These are phyloP conservation scores for Leishmania turanica DNA, from an alignment of 208 protist species.

Conservation along the genomic window DNA sequence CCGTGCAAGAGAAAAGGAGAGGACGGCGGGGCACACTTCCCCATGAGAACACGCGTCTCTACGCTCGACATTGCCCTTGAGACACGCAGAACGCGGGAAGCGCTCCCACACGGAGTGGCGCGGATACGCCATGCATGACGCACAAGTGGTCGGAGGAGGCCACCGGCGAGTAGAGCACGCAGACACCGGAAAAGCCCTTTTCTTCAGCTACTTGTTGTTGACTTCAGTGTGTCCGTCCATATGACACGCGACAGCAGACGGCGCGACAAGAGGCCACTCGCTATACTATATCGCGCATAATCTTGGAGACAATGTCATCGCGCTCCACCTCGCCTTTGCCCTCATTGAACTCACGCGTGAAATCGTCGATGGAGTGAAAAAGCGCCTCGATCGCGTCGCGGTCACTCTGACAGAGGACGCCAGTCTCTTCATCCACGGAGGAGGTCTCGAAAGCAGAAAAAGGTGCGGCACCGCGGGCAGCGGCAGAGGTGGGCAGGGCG, in stretches of 20 bases:
- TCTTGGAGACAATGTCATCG: conserved; percentile 31
- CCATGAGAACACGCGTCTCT: neutral
- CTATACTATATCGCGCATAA: conserved; percentile 8
- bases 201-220: neutral
- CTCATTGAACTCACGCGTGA: conserved; percentile 78
- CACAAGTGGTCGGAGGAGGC: neutral
- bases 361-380: conserved; percentile 79
- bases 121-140: neutral
- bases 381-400: conserved; percentile 89
- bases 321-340: conserved; percentile 55
- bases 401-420: conserved; percentile 65
- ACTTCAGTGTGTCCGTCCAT: neutral
- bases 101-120: neutral
- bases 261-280: too few relatives aligned
- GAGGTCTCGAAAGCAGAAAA: neutral
- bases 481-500: neutral
- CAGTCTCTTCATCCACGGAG: neutral
- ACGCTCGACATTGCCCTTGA: neutral
- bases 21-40: neutral
- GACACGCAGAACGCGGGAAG: neutral
- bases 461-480: too few relatives aligned
- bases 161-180: neutral
- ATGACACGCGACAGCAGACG: neutral
- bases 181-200: neutral
- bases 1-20: neutral